phyloP scores from a whole-genome alignment of 345 rosid genomes.

The Leavenworthia alabamica region DNA sequence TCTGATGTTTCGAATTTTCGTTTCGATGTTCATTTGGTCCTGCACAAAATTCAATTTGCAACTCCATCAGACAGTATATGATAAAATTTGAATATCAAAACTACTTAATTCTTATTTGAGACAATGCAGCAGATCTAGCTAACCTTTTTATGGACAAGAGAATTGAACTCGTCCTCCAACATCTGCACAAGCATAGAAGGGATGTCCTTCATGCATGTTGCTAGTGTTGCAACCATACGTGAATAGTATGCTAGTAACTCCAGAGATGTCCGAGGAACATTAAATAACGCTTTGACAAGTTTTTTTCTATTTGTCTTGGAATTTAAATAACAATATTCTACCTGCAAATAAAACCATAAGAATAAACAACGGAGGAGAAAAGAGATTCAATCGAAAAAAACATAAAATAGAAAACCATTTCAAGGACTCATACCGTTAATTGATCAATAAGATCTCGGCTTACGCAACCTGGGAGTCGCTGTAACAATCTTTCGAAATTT shows the following conservation, averaged over 20 bases:
- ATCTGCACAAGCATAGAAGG: conserved; percentile 80
- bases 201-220: conserved; percentile 95
- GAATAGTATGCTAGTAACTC: conserved; percentile 95
- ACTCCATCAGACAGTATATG: conserved; percentile 10
- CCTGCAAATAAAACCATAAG: conserved; percentile 43
- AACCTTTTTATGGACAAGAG: conserved; percentile 91
- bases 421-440: conserved; percentile 57
- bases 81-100: neutral
- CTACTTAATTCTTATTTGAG: neutral
- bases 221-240: conserved; percentile 89
- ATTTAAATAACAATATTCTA: conserved; percentile 94
- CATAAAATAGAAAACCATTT: conserved; percentile 6
- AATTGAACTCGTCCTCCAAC: conserved; percentile 98
- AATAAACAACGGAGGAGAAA: conserved; percentile 3
- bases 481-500: conserved; percentile 84
- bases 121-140: neutral
- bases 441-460: conserved; percentile 99
- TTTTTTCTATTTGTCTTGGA: conserved; percentile 91
- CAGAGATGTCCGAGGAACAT: conserved; percentile 94
- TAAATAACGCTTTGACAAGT: conserved; percentile 89
- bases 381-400: neutral
- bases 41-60: conserved; percentile 34
- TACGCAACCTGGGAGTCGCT: conserved; percentile 91
- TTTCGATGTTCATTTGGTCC: conserved; percentile 99
- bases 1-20: conserved; percentile 93